Conservation (phyloP, 345 rosid species). For the Gossypium ekmanianum region DNA sequence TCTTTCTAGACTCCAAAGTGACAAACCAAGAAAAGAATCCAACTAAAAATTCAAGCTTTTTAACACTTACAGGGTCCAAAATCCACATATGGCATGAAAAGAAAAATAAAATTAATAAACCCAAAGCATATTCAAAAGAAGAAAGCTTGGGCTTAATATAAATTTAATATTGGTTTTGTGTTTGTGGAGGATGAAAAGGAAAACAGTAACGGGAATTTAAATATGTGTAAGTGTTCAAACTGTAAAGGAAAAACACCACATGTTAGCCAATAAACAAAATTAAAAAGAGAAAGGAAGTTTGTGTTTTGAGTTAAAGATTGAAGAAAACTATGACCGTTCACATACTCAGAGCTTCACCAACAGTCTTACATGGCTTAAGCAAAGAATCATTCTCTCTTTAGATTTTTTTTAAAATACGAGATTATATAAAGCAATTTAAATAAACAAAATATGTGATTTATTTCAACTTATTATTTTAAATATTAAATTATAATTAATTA, state of each 20-base stretch:
- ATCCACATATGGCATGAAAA: not conserved
- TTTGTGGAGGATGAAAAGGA: not conserved
- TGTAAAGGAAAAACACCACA: not conserved
- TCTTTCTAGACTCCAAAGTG: not conserved
- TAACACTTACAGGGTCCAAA: constrained; percentile 7
- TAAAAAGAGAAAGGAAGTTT: no score
- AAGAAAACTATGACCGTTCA: not conserved
- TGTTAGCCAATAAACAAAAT: not conserved
- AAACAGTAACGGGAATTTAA: not conserved
- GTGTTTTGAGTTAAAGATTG: not conserved
- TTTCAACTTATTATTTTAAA: no score
- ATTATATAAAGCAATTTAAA: no score
- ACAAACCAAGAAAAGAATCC: not conserved
- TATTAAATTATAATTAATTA: no score
- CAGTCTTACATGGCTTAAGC: constrained; percentile 38
- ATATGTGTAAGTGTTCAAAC: not conserved
- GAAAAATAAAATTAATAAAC: not conserved
- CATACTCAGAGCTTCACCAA: constrained; percentile 24
- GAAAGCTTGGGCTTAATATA: not conserved
- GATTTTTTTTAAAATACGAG: not conserved
- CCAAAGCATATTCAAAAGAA: constrained; percentile 1
- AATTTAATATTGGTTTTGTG: not conserved
- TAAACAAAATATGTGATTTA: no score
- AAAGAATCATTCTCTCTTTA: constrained; percentile 38
- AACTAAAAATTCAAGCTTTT: not conserved